These are phyloP conservation scores for Colletotrichum graminicola DNA, from an alignment of 2,329 filamentous ascomycete species.

Conservation along the genomic window DNA sequence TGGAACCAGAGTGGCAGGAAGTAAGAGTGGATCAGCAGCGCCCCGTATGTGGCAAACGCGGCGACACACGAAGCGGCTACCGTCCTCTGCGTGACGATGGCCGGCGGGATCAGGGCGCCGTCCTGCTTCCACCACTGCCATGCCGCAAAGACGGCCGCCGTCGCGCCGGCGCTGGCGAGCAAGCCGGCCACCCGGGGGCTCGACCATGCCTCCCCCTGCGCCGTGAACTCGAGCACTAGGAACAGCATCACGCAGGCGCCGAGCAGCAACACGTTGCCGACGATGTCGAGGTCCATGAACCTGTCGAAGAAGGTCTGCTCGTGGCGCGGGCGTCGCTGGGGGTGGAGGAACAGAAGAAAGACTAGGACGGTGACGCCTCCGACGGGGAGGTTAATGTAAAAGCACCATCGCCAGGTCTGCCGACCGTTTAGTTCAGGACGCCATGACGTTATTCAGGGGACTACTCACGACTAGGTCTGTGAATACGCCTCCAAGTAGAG, in stretches of 20 bases:
- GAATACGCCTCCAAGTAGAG: conserved; percentile 53
- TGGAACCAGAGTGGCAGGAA: conserved; percentile 60
- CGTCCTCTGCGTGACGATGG: conserved; percentile 57
- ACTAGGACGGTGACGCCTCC: conserved; percentile 49
- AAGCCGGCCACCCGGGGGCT: conserved; percentile 58
- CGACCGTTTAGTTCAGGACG: conserved; percentile 36
- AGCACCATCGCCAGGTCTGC: conserved; percentile 44
- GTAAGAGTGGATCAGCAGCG: conserved; percentile 58
- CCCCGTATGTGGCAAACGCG: conserved; percentile 56
- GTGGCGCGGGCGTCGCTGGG: conserved; percentile 46
- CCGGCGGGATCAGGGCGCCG: conserved; percentile 58
- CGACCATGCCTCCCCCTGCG: conserved; percentile 58
- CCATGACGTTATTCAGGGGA: too few relatives aligned
- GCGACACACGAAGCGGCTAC: conserved; percentile 55
- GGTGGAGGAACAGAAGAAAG: conserved; percentile 46
- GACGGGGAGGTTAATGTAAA: conserved; percentile 44
- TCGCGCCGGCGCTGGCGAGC: conserved; percentile 46
- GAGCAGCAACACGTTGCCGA: conserved; percentile 59
- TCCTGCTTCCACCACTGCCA: conserved; percentile 61
- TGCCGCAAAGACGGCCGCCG: conserved; percentile 50
- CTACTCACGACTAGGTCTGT: conserved; percentile 51
- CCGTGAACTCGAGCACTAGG: conserved; percentile 62
- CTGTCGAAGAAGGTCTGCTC: conserved; percentile 44
- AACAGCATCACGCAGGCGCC: conserved; percentile 59
- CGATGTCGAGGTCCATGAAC: conserved; percentile 50